Base-by-base conservation (phyloP, 805 yeast genomes). In the Lachancea fermentati region DNA sequence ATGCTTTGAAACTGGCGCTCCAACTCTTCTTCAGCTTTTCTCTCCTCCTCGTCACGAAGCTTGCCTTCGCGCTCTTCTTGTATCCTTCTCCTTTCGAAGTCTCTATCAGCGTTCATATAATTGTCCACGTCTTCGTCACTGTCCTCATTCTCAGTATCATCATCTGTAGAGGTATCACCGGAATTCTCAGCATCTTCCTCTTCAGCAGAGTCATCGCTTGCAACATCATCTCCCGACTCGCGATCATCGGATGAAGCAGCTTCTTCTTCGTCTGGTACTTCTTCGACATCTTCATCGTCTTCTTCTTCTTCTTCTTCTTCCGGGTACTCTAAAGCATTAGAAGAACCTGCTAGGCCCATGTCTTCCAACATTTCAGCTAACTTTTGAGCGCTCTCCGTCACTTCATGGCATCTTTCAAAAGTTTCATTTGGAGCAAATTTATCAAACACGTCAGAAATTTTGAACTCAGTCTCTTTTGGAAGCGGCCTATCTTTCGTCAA, bases 391-490 rank as follows among this genome's bases (percentile, higher is more conserved):
- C 82, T 72, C 28, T 72, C 79, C 30, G 57, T 61, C 26, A 73
- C 48, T 30, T 50, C 66, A 0, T 36, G 47, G 7, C 72, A 62
- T 37, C 73, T 59, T 29, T 56, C 56, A 46, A 69, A 64, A 2
- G 56, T 55, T 7, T 60, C 63, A 11, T 62, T 56, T 0, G 45
- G 38, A 6, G 44, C 39, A 25, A 37, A 47, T 13, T 48, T 47
- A 4, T 56, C 62, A 47, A 71, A 73, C 25, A 72, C 62, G 24
- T 68, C 73, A 16, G 60, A 54, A n/a, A 85, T 48, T 35, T 68
- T 69, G 48, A 78, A 79, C 32, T 73, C 73, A 2, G 76, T 61
- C 34, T 82, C 93, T 45, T 71, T 66, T 0, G 94, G 87, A 12
- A 84, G 39, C 1, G 86, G 84, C 34, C 62, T 69, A 2, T 59